Percentiles rank a stretch among this genome's conserved stretches.
Conservation (phyloP, 805 yeast genomes). For the Yarrowia hollandica region DNA sequence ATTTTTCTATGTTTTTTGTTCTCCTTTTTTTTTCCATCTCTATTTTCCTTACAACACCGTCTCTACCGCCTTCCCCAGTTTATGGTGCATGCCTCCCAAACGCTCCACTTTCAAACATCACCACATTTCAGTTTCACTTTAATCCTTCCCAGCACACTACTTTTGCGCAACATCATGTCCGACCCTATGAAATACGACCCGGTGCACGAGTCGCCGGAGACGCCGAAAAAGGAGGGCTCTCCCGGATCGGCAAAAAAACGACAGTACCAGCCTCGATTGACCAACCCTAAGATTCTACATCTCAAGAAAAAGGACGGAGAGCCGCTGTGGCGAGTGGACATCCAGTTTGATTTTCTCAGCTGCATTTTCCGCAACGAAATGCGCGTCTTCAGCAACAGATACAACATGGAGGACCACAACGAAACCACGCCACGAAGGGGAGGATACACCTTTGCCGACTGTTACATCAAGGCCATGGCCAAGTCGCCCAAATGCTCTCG, state of each 20-base stretch:
- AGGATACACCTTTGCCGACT: constrained; percentile 74
- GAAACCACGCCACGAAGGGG: not conserved
- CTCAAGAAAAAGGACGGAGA: constrained; percentile 89
- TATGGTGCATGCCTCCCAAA: too few relatives aligned
- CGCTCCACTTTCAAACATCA: too few relatives aligned
- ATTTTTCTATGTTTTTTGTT: too few relatives aligned
- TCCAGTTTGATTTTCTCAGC: constrained; percentile 76
- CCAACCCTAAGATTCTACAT: constrained; percentile 42
- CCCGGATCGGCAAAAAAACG: constrained; percentile 15
- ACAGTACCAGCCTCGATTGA: constrained; percentile 13
- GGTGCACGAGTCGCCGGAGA: constrained; percentile 25
- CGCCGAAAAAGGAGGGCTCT: constrained; percentile 15
- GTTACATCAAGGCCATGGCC: constrained; percentile 78
- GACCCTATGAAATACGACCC: constrained; percentile 26
- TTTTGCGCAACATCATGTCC: not conserved
- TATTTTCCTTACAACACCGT: too few relatives aligned
- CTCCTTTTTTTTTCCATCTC: too few relatives aligned
- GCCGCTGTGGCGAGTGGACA: constrained; percentile 84
- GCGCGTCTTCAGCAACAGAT: constrained; percentile 58
- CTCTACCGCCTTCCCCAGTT: too few relatives aligned
- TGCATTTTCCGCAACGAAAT: constrained; percentile 62
- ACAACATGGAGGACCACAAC: constrained; percentile 38
- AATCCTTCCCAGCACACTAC: not conserved
- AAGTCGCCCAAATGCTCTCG: constrained; percentile 81
- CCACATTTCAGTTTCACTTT: too few relatives aligned